Evolutionary conservation across 352 stramenopile genomes (phyloP).

Genomic region (Phytophthora pini): DNA sequence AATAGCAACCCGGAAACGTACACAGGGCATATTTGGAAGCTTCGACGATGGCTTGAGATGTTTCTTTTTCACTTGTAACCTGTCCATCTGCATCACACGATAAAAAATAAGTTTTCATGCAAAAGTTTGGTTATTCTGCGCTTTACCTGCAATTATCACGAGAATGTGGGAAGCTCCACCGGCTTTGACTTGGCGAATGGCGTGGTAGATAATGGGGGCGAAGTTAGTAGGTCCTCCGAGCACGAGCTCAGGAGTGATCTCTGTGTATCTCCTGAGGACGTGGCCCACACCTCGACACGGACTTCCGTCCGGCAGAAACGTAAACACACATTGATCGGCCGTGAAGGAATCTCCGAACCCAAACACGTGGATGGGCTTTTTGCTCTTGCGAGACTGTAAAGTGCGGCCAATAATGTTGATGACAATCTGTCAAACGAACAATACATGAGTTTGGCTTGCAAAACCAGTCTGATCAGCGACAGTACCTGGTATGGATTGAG

Average conservation of each 20-base stretch:
- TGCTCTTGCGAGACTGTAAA: slow-evolving; percentile 72
- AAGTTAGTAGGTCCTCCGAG: slow-evolving; percentile 81
- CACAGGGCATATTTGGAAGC: slow-evolving; percentile 76
- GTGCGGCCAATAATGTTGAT: slow-evolving; percentile 76
- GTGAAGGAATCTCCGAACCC: slow-evolving; percentile 76
- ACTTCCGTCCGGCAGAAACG: slow-evolving; percentile 47
- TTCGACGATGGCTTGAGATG: slow-evolving; percentile 67
- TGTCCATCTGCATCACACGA: slow-evolving; percentile 50
- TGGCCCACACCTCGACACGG: slow-evolving; percentile 61
- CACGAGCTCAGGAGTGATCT: slow-evolving; percentile 53
- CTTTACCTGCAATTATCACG: slow-evolving; percentile 68
- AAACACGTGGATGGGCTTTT: slow-evolving; percentile 77
- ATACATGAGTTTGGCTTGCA: not conserved
- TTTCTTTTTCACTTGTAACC: slow-evolving; percentile 73
- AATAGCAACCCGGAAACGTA: slow-evolving; percentile 33
- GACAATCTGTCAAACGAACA: slow-evolving; percentile 41
- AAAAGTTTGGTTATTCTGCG: not conserved
- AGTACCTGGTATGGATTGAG: slow-evolving; percentile 76
- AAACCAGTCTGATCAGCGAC: not conserved
- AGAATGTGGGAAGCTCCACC: slow-evolving; percentile 71
- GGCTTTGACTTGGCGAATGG: slow-evolving; percentile 59
- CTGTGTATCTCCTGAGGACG: slow-evolving; percentile 60
- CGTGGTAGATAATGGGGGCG: slow-evolving; percentile 78
- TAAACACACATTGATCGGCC: slow-evolving; percentile 59
- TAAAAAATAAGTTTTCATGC: not conserved